Evolutionary conservation across 129 eudicot species (phyloP), one percentile per base, ranked within the genome.

Genomic region (Solidago caesia): DNA sequence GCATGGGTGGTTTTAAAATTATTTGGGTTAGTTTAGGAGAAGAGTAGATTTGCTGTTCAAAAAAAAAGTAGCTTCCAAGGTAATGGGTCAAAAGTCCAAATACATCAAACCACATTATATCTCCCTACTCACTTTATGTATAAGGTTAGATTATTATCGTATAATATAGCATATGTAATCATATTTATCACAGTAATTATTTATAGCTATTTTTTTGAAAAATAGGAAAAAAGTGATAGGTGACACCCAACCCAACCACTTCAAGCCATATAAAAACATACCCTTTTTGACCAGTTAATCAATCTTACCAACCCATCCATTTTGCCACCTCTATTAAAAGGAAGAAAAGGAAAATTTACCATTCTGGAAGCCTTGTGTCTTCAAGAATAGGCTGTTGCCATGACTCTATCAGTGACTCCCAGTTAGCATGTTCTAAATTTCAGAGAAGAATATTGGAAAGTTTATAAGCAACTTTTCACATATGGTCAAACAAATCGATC

Each of bases 321-420:
- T 27, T 51, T 51, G 63, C 33, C 60, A 12, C 21, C 45, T 68
- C 46, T 49, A 72, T 25, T 58, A 21, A 73, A 62, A 62, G 15
- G 43, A 33, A 62, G 10, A 12, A 62, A 51, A 59, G n/a, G 56
- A 48, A 55, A 69, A 68, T 83, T 76, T 79, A 92, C 97, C 97
- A 92, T 76, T 87, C 89, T 42, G 97, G 97, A 81, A 87, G 82
- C 62, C 88, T 79, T 77, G 84, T 84, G 88, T 89, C 91, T 73
- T 87, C 91, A 68, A 92, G 92, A 83, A 87, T 87, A 57, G 96
- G 91, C 57, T 64, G 75, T 67, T 92, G 96, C 97, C 97, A 92
- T 68, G 91, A 85, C 82, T 92, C 97, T 60, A 92, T 87, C 78
- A 89, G 89, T 44, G 96, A 74, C 79, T 92, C 97, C 97, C 97